These are phyloP conservation scores for Leptodermis oblonga DNA, from an alignment of 257 asterid genomes.

Conservation along the genomic window DNA sequence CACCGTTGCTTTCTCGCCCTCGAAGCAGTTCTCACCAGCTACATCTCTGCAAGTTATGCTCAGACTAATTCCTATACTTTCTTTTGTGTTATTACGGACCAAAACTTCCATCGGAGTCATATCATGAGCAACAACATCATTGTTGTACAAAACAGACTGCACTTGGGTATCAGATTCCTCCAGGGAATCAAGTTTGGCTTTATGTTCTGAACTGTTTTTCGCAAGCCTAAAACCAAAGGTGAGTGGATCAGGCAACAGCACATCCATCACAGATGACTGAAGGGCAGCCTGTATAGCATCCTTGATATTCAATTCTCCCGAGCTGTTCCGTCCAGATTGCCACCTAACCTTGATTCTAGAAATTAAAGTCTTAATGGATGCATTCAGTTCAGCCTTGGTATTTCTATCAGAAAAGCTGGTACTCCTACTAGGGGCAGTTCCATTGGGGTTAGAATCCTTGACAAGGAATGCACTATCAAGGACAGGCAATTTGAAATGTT, in stretches of 20 bases:
- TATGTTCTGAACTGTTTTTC: slow-evolving; percentile 25
- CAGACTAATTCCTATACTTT: slow-evolving; percentile 56
- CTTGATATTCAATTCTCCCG: slow-evolving; percentile 90
- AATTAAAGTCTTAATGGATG: slow-evolving; percentile 72
- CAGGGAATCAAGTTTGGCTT: slow-evolving; percentile 24
- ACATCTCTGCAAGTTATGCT: slow-evolving; percentile 88
- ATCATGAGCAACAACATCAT: slow-evolving; percentile 64
- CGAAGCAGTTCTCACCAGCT: slow-evolving; percentile 93
- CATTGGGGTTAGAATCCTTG: slow-evolving; percentile 43
- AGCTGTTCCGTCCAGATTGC: slow-evolving; percentile 98
- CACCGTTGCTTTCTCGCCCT: slow-evolving; percentile 86
- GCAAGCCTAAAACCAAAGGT: slow-evolving; percentile 93
- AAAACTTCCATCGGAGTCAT: slow-evolving; percentile 84
- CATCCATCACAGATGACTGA: slow-evolving; percentile 96
- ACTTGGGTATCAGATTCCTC: slow-evolving; percentile 27
- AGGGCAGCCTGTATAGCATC: slow-evolving; percentile 90
- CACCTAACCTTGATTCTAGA: slow-evolving; percentile 90
- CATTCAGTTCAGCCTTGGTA: slow-evolving; percentile 74
- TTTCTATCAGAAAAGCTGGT: slow-evolving; percentile 79
- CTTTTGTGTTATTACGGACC: slow-evolving; percentile 94
- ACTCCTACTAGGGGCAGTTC: slow-evolving; percentile 33
- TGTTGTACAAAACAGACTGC: slow-evolving; percentile 25
- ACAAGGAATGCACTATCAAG: slow-evolving; percentile 81
- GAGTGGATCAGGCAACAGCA: slow-evolving; percentile 89
- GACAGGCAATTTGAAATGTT: slow-evolving; percentile 90